Percentiles rank a stretch among this genome's conserved stretches.
These are phyloP conservation scores for Monosporascus ibericus DNA, from an alignment of 2,329 filamentous ascomycete species.

Conservation along the genomic window DNA sequence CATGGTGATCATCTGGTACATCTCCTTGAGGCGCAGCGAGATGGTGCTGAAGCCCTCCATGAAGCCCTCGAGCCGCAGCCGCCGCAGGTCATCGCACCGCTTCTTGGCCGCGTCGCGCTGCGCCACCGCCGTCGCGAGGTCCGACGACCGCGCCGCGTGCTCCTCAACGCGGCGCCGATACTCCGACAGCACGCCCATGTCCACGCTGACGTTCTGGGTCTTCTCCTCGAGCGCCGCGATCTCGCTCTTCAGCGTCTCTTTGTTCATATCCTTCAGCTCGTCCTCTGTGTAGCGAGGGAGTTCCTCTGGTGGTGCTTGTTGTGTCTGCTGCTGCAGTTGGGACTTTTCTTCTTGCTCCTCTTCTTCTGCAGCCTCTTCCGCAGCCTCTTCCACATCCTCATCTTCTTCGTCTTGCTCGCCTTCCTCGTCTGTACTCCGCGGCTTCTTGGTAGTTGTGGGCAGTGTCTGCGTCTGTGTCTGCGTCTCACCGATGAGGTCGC, in stretches of 20 bases:
- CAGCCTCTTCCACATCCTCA: conserved; percentile 8
- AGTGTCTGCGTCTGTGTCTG: conserved; percentile 19
- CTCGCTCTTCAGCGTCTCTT: conserved; percentile 54
- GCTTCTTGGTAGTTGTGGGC: conserved; percentile 16
- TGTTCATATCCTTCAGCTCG: conserved; percentile 61
- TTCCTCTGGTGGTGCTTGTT: conserved; percentile 39
- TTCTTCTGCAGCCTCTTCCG: conserved; percentile 13
- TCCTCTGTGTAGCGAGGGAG: conserved; percentile 74
- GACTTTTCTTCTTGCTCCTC: conserved; percentile 18
- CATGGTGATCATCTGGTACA: conserved; percentile 99
- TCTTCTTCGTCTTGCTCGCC: conserved; percentile 23
- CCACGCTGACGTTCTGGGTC: conserved; percentile 80
- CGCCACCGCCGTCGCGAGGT: conserved; percentile 71
- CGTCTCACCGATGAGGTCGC: conserved; percentile 50
- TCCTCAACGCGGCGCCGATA: conserved; percentile 84
- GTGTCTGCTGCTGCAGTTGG: conserved; percentile 12
- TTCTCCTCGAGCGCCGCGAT: conserved; percentile 59
- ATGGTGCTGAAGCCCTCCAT: conserved; percentile 97
- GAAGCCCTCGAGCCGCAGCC: conserved; percentile 87
- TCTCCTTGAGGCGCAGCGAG: conserved; percentile 91
- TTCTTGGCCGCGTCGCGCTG: conserved; percentile 84
- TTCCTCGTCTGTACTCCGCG: conserved; percentile 16
- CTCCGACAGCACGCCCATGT: conserved; percentile 81
- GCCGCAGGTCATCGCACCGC: conserved; percentile 84
- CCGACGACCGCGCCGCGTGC: conserved; percentile 72